A percentile compares a stretch with the other conserved stretches of the same genome.
phyloP scores from a whole-genome alignment of 2,329 filamentous ascomycete genomes.

The Pseudogymnoascus sp. region DNA sequence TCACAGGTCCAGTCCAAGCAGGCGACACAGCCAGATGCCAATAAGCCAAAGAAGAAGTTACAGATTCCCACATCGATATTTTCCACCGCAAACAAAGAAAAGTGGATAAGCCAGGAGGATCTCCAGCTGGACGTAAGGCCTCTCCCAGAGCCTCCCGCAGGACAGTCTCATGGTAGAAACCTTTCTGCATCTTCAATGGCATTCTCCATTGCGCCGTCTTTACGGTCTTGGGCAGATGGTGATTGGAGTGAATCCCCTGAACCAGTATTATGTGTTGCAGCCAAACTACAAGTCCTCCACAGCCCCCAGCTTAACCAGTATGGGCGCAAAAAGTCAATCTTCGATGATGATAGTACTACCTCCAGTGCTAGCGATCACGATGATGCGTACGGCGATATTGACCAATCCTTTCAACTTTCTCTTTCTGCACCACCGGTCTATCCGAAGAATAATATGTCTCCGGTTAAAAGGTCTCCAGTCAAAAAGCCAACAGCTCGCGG shows the following conservation, averaged over 20 bases:
- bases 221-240: not conserved
- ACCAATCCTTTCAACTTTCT: not conserved
- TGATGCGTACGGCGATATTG: not conserved
- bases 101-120: not conserved
- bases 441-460: not conserved
- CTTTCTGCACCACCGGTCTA: not conserved
- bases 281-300: conserved; percentile 10
- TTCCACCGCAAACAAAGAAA: not conserved
- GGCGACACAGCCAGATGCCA: not conserved
- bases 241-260: conserved; percentile 16
- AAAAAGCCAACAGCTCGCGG: not conserved
- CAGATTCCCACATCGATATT: not conserved
- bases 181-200: not conserved
- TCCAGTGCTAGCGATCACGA: not conserved
- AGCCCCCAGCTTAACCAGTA: not conserved
- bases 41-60: conserved; percentile 11
- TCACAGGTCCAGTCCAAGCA: conserved; percentile 8
- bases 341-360: not conserved
- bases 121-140: conserved; percentile 18
- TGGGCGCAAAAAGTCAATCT: not conserved
- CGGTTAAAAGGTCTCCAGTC: not conserved
- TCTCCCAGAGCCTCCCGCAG: not conserved
- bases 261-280: conserved; percentile 15
- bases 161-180: not conserved
- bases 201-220: not conserved